A percentile compares a stretch with the other conserved stretches of the same genome.
These are phyloP conservation scores for Coemansia reversa DNA, from an alignment of 192 early-diverging fungal species.

Conservation along the genomic window DNA sequence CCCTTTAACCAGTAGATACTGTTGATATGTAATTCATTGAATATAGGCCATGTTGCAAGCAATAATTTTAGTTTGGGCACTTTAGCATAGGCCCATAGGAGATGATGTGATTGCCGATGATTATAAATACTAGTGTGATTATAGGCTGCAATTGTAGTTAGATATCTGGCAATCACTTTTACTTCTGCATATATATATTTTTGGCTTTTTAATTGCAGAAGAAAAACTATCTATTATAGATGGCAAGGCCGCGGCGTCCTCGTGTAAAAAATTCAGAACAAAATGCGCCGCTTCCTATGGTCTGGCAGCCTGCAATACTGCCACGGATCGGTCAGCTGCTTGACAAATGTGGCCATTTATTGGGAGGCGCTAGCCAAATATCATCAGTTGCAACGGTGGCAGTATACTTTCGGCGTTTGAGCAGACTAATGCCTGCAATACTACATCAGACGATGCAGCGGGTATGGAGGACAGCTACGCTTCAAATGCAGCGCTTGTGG, in stretches of 20 bases:
- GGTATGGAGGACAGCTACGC: background rate
- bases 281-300: constrained; percentile 18
- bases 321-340: constrained; percentile 33
- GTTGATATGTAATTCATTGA: constrained; percentile 2
- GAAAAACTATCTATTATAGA: background rate
- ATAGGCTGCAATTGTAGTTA: background rate
- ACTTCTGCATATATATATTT: background rate
- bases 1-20: constrained; percentile 11
- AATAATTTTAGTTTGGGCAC: background rate
- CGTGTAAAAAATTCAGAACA: constrained; percentile 6
- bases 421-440: background rate
- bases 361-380: background rate
- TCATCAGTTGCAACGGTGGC: background rate
- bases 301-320: constrained; percentile 24
- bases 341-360: background rate
- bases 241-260: background rate
- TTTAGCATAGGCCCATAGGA: background rate
- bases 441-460: background rate
- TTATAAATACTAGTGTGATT: background rate
- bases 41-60: background rate
- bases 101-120: background rate
- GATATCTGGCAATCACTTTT: background rate
- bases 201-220: background rate
- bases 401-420: background rate
- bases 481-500: background rate